Base-by-base conservation (phyloP, 2,329 filamentous ascomycete genomes). In the Ceratocystis huliohia region DNA sequence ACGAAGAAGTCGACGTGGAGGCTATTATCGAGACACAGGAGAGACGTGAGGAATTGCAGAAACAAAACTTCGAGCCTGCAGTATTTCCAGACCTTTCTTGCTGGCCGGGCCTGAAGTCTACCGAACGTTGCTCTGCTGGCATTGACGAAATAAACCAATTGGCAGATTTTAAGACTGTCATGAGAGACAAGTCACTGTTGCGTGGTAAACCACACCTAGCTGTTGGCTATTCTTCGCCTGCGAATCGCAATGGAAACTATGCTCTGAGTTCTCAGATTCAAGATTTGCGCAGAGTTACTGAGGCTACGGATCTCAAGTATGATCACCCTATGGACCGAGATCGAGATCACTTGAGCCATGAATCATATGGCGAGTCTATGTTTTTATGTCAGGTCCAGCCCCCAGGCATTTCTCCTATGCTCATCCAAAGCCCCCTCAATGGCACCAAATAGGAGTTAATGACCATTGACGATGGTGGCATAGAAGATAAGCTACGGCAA, bases 11-110 rank as follows among this genome's bases (percentile, higher is more conserved):
- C 8, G 61, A 63, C n/a, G 44, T 6, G 2, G 37, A 48, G 7
- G 61, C 20, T 8, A 48, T 63, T 10, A 37, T 63, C 3, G 61
- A 63, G 61, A 63, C 61, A 20, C n/a, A 63, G 22, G 41, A 63
- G 41, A 15, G 61, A 13, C 10, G 25, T 6, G 22, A 46, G 61
- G 37, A 63, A 5, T 15, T 53, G 13, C 48, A 22, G 22, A 53
- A 28, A 6, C 48, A 53, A 53, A 28, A 28, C 48, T 53, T 53
- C 6, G 48, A 53, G 48, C 48, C 48, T 22, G 22, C 7, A 10
- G 22, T 8, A 13, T 25, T 53, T 28, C 48, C 48, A 13, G 48
- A 53, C 25, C 48, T 53, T 28, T 53, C 48, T 25, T 53, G 28
- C 48, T 53, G 48, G 48, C 5, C 48, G 0, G 48, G 2, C 25